Conservation (phyloP, 1,139 yeast species). For the Taphrina confusa region DNA sequence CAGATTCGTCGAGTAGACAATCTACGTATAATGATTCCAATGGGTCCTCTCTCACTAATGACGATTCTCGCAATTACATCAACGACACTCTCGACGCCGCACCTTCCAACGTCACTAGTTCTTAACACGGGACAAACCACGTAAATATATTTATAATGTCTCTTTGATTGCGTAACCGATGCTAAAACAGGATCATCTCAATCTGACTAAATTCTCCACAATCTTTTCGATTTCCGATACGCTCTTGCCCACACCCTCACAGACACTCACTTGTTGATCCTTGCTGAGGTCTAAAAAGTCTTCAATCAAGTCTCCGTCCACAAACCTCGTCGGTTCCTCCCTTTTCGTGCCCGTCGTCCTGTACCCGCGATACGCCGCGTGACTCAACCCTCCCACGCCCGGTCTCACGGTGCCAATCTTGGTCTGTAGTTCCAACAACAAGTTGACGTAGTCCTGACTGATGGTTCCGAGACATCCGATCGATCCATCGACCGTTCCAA, state of each 20-base stretch:
- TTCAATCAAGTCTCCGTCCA: constrained; percentile 42
- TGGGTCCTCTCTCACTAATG: neutral
- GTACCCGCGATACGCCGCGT: constrained; percentile 38
- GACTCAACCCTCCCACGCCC: constrained; percentile 38
- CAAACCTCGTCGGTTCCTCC: constrained; percentile 39
- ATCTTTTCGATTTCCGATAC: constrained; percentile 37
- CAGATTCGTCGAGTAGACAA: neutral
- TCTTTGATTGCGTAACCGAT: too few relatives aligned
- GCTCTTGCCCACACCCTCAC: constrained; percentile 36
- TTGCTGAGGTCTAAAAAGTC: constrained; percentile 38
- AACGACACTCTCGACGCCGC: neutral
- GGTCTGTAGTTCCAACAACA: constrained; percentile 39
- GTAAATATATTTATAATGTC: neutral
- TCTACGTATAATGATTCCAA: constrained; percentile 2
- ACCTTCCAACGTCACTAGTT: constrained; percentile 5
- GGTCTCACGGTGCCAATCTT: constrained; percentile 37
- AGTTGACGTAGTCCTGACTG: constrained; percentile 35
- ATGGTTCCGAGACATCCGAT: constrained; percentile 40
- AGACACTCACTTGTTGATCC: constrained; percentile 36
- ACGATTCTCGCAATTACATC: neutral
- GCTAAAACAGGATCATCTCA: constrained; percentile 1
- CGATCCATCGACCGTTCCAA: constrained; percentile 42
- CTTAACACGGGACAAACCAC: neutral
- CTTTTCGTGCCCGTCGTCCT: constrained; percentile 32
- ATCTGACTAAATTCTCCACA: constrained; percentile 39